These are phyloP conservation scores for Fraxinus latifolia DNA, from an alignment of 305 asterid species.

Conservation along the genomic window DNA sequence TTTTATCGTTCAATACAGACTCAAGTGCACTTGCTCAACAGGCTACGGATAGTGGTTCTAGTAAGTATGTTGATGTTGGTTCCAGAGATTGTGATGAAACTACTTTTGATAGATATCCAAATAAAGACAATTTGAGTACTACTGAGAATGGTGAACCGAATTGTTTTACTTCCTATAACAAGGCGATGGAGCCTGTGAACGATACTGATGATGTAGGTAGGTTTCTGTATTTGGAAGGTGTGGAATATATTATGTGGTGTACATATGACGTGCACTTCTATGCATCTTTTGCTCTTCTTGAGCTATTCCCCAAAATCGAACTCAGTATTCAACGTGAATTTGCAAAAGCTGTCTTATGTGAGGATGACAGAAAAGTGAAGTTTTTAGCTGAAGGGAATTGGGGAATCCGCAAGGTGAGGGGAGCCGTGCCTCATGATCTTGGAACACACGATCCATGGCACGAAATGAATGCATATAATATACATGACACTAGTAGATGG, in stretches of 20 bases:
- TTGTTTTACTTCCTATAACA: slow-evolving; percentile 31
- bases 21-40: slow-evolving; percentile 26
- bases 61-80: slow-evolving; percentile 19
- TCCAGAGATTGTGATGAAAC: not conserved
- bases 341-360: slow-evolving; percentile 78
- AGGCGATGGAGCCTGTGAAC: slow-evolving; percentile 31
- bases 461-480: slow-evolving; percentile 97
- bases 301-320: slow-evolving; percentile 89
- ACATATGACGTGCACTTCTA: slow-evolving; percentile 97
- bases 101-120: not conserved
- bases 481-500: slow-evolving; percentile 95
- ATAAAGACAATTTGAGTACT: slow-evolving; percentile 29
- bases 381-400: slow-evolving; percentile 84
- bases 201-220: slow-evolving; percentile 76
- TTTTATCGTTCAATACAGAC: slow-evolving; percentile 38
- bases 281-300: slow-evolving; percentile 97
- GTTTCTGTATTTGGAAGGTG: slow-evolving; percentile 91
- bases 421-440: slow-evolving; percentile 98
- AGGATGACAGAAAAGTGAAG: slow-evolving; percentile 78
- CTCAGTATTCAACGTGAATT: slow-evolving; percentile 95
- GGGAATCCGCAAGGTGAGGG: slow-evolving; percentile 92
- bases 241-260: slow-evolving; percentile 99
- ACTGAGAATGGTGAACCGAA: slow-evolving; percentile 30
- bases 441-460: slow-evolving; percentile 99
- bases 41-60: slow-evolving; percentile 27